Percentiles rank a stretch among this genome's conserved stretches.
Evolutionary conservation across 2,329 filamentous ascomycete species (phyloP).

Genomic region (Colletotrichum magnum): DNA sequence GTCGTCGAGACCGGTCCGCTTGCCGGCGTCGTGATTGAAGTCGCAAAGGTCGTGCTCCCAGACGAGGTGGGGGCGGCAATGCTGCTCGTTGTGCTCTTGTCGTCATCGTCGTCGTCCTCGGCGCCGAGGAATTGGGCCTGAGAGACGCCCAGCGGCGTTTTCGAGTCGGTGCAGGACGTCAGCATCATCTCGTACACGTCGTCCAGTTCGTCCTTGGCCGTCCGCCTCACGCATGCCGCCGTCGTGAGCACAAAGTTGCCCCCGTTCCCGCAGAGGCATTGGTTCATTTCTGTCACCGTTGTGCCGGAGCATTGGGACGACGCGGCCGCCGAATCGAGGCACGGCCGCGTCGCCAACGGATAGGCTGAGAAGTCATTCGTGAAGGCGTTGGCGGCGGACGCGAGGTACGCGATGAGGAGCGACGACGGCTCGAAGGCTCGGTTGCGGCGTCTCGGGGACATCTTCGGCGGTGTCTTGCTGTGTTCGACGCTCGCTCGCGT

Average conservation of each 20-base stretch:
- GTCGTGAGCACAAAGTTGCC: constrained; percentile 63
- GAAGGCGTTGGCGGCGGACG: constrained; percentile 20
- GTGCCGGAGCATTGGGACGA: constrained; percentile 33
- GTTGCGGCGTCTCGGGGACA: constrained; percentile 31
- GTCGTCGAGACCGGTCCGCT: not conserved
- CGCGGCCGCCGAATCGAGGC: constrained; percentile 24
- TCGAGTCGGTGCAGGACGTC: constrained; percentile 59
- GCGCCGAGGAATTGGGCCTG: constrained; percentile 57
- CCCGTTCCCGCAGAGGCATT: constrained; percentile 35
- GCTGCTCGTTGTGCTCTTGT: not conserved
- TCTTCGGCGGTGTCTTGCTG: constrained; percentile 10
- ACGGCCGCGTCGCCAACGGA: constrained; percentile 21
- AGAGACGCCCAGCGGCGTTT: constrained; percentile 59
- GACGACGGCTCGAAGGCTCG: constrained; percentile 23
- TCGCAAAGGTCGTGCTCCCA: constrained; percentile 12
- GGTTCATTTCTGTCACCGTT: constrained; percentile 34
- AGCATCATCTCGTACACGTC: constrained; percentile 60
- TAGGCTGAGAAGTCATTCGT: constrained; percentile 36
- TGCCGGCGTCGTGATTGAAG: constrained; percentile 6
- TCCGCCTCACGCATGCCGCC: constrained; percentile 60
- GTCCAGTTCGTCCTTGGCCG: constrained; percentile 53
- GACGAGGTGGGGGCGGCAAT: not conserved
- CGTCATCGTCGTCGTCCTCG: constrained; percentile 40
- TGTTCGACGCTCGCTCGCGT: constrained; percentile 28
- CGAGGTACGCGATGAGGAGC: constrained; percentile 32